phyloP scores from a whole-genome alignment of 2,329 filamentous ascomycete species.

The Sporothrix dimorphospora region DNA sequence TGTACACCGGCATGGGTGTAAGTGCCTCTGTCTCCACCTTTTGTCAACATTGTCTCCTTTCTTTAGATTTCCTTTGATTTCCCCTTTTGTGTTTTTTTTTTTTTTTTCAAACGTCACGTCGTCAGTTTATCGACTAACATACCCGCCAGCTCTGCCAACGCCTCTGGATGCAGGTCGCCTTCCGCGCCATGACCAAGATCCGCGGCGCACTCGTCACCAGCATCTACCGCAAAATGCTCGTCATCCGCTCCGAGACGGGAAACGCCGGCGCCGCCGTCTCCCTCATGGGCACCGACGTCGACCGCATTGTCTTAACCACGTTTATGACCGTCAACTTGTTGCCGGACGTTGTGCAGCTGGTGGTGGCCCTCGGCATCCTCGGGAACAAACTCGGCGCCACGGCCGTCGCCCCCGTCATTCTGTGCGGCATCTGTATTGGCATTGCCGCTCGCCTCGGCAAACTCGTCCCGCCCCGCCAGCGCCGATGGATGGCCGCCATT shows the following conservation, averaged over 20 bases:
- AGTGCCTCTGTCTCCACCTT: neutral
- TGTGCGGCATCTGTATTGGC: constrained; percentile 17
- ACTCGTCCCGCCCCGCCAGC: constrained; percentile 23
- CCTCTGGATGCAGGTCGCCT: constrained; percentile 30
- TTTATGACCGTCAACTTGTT: constrained; percentile 27
- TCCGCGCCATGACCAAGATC: constrained; percentile 30
- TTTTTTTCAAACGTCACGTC: neutral
- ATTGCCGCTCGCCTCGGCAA: constrained; percentile 23
- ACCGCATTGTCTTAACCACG: constrained; percentile 29
- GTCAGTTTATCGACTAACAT: neutral
- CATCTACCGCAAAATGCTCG: constrained; percentile 31
- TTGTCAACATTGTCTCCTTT: neutral
- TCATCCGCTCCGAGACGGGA: constrained; percentile 28
- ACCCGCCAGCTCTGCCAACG: constrained; percentile 20
- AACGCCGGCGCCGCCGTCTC: constrained; percentile 28
- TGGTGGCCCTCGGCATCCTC: constrained; percentile 25
- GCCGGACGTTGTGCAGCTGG: constrained; percentile 26
- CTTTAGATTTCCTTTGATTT: neutral
- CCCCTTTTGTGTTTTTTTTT: neutral
- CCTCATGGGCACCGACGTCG: constrained; percentile 31
- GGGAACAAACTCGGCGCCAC: constrained; percentile 27
- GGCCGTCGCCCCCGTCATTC: constrained; percentile 21
- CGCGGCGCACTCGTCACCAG: constrained; percentile 27
- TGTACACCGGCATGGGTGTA: constrained; percentile 29
- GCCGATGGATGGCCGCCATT: constrained; percentile 53